Conservation (phyloP, 2,329 filamentous ascomycete species). For the Blastomyces gilchristii region DNA sequence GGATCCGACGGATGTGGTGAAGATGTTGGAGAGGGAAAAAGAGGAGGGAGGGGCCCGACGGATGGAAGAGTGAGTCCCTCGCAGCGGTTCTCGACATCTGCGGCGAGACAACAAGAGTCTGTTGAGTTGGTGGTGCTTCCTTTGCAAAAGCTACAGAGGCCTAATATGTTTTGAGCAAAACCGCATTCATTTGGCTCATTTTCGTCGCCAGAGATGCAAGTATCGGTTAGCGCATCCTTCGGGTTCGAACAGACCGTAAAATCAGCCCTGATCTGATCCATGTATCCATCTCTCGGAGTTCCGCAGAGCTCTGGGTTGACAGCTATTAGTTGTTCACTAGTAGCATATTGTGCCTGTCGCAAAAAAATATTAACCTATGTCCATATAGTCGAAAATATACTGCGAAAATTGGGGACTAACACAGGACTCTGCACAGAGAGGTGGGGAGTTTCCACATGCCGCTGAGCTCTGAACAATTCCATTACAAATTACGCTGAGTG, state of each 20-base stretch:
- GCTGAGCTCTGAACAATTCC: constrained; percentile 85
- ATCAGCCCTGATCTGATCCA: constrained; percentile 75
- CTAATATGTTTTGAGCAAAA: constrained; percentile 58
- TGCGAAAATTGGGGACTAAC: constrained; percentile 40
- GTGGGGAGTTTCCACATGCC: constrained; percentile 50
- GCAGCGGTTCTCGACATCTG: constrained; percentile 64
- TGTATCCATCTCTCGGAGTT: constrained; percentile 53
- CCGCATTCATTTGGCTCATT: constrained; percentile 88
- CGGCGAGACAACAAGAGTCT: constrained; percentile 85
- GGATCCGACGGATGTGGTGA: constrained; percentile 45
- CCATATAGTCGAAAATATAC: not conserved
- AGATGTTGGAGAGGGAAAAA: constrained; percentile 55
- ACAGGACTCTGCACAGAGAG: constrained; percentile 83
- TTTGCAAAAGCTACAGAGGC: constrained; percentile 79
- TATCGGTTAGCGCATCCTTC: constrained; percentile 61
- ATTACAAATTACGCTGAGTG: constrained; percentile 86
- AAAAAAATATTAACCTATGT: constrained; percentile 16
- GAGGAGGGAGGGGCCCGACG: constrained; percentile 47
- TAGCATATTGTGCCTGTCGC: constrained; percentile 63
- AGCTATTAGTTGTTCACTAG: constrained; percentile 77
- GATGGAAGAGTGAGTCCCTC: constrained; percentile 66
- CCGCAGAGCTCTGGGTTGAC: constrained; percentile 64
- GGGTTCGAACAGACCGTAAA: constrained; percentile 84
- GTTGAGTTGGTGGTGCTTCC: constrained; percentile 80
- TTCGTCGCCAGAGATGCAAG: constrained; percentile 62